These are phyloP conservation scores for Xylaria longipes DNA, from an alignment of 495 filamentous ascomycete species.

Conservation along the genomic window DNA sequence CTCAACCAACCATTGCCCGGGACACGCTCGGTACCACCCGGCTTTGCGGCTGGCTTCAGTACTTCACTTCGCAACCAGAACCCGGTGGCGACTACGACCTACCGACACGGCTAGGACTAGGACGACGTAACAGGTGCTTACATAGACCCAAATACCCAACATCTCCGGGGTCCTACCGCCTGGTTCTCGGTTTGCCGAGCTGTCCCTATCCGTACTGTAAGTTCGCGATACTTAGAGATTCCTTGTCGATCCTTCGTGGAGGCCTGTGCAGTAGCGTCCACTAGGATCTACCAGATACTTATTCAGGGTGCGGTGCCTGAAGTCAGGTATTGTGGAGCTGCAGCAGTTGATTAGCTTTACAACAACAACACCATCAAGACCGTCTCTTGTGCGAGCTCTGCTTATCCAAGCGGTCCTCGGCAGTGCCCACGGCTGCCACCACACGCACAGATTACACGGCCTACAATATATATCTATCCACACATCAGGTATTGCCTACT, in stretches of 20 bases:
- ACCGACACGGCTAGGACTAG: background rate
- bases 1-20: background rate
- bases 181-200: conserved; percentile 13
- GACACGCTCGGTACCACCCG: conserved; percentile 10
- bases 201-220: background rate
- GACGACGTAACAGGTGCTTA: background rate
- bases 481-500: background rate
- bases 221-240: conserved; percentile 9
- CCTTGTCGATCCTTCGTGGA: conserved; percentile 14
- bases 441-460: background rate
- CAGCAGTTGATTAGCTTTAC: background rate
- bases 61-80: background rate
- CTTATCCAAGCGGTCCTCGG: background rate
- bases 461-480: background rate
- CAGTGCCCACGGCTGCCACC: background rate
- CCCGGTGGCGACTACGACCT: background rate
- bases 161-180: background rate
- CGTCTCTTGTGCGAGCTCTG: background rate
- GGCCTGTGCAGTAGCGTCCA: conserved; percentile 13
- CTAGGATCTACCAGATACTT: background rate
- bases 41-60: background rate
- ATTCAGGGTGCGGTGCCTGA: conserved; percentile 6
- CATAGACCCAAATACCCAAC: background rate
- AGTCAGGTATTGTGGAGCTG: conserved; percentile 4
- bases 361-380: background rate